phyloP scores from a whole-genome alignment of 768 basidiomycete genomes.

The Kwoniella sp. region DNA sequence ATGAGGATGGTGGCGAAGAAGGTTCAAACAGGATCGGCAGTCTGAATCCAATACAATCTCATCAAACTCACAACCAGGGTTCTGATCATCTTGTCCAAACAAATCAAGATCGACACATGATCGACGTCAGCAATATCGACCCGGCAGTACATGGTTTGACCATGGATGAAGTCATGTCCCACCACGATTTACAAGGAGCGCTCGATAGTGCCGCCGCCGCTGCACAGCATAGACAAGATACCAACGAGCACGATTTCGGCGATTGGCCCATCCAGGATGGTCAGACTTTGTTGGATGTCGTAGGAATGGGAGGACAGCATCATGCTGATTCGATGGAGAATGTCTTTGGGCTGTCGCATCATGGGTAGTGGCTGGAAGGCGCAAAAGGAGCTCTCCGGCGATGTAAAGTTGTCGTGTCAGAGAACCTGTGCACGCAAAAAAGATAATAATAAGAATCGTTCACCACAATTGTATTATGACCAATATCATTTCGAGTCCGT shows the following conservation, averaged over 20 bases:
- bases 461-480: no score
- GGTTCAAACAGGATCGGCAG: no score
- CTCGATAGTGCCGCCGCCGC: not conserved
- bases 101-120: no score
- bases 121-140: not conserved
- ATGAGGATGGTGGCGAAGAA: slow-evolving; percentile 3
- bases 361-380: slow-evolving; percentile 3
- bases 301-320: slow-evolving; percentile 7
- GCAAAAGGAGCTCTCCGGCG: no score
- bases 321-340: slow-evolving; percentile 13
- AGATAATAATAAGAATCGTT: no score
- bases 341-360: slow-evolving; percentile 13
- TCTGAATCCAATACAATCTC: not conserved
- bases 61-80: no score
- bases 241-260: slow-evolving; percentile 14
- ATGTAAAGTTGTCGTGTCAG: no score
- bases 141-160: not conserved
- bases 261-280: slow-evolving; percentile 22
- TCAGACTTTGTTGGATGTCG: slow-evolving; percentile 32
- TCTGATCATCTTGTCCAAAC: no score
- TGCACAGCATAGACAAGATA: not conserved
- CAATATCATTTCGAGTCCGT: no score
- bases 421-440: no score
- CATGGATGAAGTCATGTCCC: not conserved
- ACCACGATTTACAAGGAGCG: not conserved